Evolutionary conservation across 441 rosid species (phyloP), one percentile per base, ranked within the genome.

Genomic region (Raphanus hybrid): DNA sequence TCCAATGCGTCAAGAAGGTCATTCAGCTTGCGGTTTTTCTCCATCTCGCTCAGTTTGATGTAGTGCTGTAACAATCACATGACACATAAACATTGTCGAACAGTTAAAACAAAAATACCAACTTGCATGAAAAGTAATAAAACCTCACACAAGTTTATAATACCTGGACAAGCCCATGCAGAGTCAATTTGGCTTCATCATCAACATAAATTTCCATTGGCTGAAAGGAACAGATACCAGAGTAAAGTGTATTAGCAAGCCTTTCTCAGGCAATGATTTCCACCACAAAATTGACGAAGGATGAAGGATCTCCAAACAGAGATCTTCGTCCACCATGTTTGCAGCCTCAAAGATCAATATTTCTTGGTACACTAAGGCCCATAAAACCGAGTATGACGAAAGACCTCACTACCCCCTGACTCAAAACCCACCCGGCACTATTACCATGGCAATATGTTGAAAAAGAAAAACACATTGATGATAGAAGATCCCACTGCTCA

Each of bases 131-230:
- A 35, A 8, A 67, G n/a, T 0, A 62, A 12, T n/a, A 12, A 52
- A 32, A 11, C n/a, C 23, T 5, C 55, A 52, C 55, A 52, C 63
- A 4, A 4, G 63, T 15, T 64, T 23, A 1, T 63, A 10, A 15
- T 85, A 93, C 99, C 96, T 96, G 99, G 35, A 96, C 98, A 83
- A 96, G 98, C 62, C 99, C 99, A 73, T 96, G 97, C 48, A 96
- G 97, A 68, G 99, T 96, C 90, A 96, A 84, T 84, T 96, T 96
- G 79, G 99, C 97, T 82, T 96, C 99, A 27, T 96, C 94, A 15
- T 92, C 98, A 11, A 96, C 99, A 83, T 96, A 96, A 78, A 96
- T 93, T 89, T 96, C 98, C 99, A 93, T 96, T 84, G 87, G 90
- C 83, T 55, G 89, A 75, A 77, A 87, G 75, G 87, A 88, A 86